Conservation (phyloP, 179 eudicot genomes). For the Drosera spatulata region DNA sequence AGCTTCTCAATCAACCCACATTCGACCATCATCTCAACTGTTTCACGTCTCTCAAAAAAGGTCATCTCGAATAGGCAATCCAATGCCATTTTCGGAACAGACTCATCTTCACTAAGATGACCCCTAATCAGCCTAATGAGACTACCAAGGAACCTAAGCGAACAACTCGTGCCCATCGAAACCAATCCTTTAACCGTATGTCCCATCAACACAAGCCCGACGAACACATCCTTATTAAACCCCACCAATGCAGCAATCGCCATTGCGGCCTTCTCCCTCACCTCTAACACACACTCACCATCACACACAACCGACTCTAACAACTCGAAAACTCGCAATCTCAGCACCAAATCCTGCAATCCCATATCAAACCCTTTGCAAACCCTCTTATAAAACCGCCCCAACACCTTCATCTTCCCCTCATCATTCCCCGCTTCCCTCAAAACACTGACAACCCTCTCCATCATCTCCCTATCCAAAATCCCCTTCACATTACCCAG, state of each 20-base stretch:
- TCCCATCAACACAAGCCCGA: conserved; percentile 22
- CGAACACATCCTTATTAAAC: conserved; percentile 22
- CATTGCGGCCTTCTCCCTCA: conserved; percentile 18
- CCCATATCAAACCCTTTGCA: conserved; percentile 20
- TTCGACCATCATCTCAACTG: conserved; percentile 14
- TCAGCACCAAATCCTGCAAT: conserved; percentile 20
- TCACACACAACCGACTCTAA: conserved; percentile 15
- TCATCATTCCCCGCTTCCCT: conserved; percentile 9
- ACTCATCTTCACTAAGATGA: conserved; percentile 15
- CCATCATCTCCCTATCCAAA: conserved; percentile 12
- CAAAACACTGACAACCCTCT: conserved; percentile 7
- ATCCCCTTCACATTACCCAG: too few species aligned
- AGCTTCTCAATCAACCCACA: conserved; percentile 24
- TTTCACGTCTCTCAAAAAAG: conserved; percentile 18
- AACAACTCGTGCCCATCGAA: conserved; percentile 13
- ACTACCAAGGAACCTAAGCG: conserved; percentile 9
- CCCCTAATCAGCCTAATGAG: conserved; percentile 13
- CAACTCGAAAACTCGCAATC: conserved; percentile 8
- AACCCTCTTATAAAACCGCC: conserved; percentile 10
- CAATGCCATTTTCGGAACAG: conserved; percentile 10
- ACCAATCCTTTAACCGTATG: conserved; percentile 11
- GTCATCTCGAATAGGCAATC: conserved; percentile 18
- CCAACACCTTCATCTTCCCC: conserved; percentile 12
- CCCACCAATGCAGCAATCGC: conserved; percentile 10
- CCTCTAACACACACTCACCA: conserved; percentile 6